Evolutionary conservation across 768 basidiomycete genomes (phyloP), one percentile per base, ranked within the genome.

Genomic region (Agrocybe chaxingu): DNA sequence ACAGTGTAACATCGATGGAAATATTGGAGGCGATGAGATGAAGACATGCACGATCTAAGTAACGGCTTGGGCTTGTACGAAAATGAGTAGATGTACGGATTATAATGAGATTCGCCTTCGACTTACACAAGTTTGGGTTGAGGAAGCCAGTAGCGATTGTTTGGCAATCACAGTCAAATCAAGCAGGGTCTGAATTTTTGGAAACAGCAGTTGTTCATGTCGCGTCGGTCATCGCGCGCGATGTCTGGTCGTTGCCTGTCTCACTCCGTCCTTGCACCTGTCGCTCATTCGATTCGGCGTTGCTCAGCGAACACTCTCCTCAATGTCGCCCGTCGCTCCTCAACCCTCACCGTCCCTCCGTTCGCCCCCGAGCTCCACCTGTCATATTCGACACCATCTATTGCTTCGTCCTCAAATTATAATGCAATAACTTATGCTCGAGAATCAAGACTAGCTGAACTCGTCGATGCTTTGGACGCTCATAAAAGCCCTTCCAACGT

Each of bases 1-100:
- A 96, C 74, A 95, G 91, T 52, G 92, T 98, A 40, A 92, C 92
- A 47, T 92, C 91, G 51, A 95, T 97, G 89, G 95, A 98, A 69
- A 88, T 81, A 16, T 63, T 91, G 47, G 90, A 92, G 66, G 75
- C 84, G 19, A 78, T 76, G 38, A 71, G 76, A 46, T 66, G 50
- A 45, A 62, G 58, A 59, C 39, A 38, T 30, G 24, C 24, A 24
- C 24, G 24, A 24, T 24, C 24, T 24, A 24, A 24, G 24, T 24
- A 24, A 24, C 24, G 5, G 5, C 24, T 5, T 24, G 24, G 24
- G 24, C 36, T 11, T 37, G 11, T 16, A 37, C 36, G 36, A 37
- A 7, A 37, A 37, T 3, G 11, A 11, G 16, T 37, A 37, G 11
- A 11, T 37, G 36, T 37, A 37, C 36, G 11, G 11, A 16, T 37